These are phyloP conservation scores for Schwanniomyces occidentalis DNA, from an alignment of 805 yeast genomes.

Conservation along the genomic window DNA sequence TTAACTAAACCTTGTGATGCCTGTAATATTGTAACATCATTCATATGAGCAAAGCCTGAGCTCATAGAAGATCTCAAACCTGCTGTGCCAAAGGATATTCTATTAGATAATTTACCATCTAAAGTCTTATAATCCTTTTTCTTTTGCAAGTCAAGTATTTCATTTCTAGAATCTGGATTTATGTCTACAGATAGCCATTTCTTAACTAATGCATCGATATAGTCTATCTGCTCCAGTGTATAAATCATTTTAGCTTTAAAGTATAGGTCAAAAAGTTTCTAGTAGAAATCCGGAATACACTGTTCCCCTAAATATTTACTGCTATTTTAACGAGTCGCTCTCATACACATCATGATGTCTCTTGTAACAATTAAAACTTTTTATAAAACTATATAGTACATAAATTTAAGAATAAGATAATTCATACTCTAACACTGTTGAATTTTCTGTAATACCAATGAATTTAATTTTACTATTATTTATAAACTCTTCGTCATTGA, in stretches of 20 bases:
- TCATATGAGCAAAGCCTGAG: slow-evolving; percentile 88
- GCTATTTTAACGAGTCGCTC: too few species aligned
- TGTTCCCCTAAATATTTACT: too few species aligned
- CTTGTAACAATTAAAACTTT: too few species aligned
- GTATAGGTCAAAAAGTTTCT: too few species aligned
- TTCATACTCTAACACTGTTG: slow-evolving; percentile 14
- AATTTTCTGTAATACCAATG: slow-evolving; percentile 12
- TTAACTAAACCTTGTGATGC: slow-evolving; percentile 81
- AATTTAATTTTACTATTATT: slow-evolving; percentile 9
- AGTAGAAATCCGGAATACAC: too few species aligned
- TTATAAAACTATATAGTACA: too few species aligned
- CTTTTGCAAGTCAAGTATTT: slow-evolving; percentile 49
- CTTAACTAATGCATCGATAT: slow-evolving; percentile 29
- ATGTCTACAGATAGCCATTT: slow-evolving; percentile 39
- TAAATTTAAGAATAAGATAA: slow-evolving; percentile 6
- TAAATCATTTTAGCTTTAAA: too few species aligned
- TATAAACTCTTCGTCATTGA: slow-evolving; percentile 12
- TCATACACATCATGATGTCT: too few species aligned
- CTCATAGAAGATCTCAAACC: slow-evolving; percentile 88
- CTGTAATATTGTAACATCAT: slow-evolving; percentile 83
- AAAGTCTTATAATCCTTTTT: slow-evolving; percentile 43
- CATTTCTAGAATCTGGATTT: slow-evolving; percentile 50
- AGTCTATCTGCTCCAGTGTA: too few species aligned
- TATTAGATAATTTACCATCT: slow-evolving; percentile 48
- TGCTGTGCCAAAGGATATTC: slow-evolving; percentile 90